Conservation (phyloP, 164 flowering plant genomes). For the Stephania cephalantha region DNA sequence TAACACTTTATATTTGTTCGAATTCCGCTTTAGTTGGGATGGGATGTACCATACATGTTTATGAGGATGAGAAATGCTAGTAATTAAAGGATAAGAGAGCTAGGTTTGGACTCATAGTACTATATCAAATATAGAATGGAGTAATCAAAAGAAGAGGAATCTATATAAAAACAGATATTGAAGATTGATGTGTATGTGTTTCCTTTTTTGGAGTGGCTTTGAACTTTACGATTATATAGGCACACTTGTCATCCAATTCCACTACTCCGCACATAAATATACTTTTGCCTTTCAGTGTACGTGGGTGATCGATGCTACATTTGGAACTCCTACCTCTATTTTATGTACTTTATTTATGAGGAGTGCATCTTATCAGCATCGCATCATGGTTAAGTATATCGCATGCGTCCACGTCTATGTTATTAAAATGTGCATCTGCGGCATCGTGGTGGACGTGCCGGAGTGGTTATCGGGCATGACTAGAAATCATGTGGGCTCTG, state of each 20-base stretch:
- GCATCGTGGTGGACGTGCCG: conserved; percentile 71
- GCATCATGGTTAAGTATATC: too few species aligned
- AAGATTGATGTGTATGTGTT: not conserved
- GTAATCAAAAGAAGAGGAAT: not conserved
- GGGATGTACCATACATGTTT: not conserved
- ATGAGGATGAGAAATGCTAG: not conserved
- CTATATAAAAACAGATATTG: too few species aligned
- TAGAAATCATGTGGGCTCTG: conserved; percentile 99
- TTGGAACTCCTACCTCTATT: not conserved
- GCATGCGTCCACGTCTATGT: too few species aligned
- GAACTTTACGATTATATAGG: not conserved
- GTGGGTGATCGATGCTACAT: not conserved
- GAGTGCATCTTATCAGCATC: not conserved
- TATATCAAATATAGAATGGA: not conserved
- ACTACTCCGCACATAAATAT: too few species aligned
- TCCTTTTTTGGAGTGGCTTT: not conserved
- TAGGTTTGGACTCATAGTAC: not conserved
- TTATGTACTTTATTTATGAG: too few species aligned
- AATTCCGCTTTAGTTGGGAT: not conserved
- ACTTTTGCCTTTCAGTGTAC: too few species aligned
- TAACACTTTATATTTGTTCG: not conserved
- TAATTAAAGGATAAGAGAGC: not conserved
- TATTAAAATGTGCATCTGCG: too few species aligned
- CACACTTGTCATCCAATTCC: too few species aligned
- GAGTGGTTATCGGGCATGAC: conserved; percentile 99